phyloP scores from a whole-genome alignment of 2,329 filamentous ascomycete species.

The Chaetomiaceae sp. region DNA sequence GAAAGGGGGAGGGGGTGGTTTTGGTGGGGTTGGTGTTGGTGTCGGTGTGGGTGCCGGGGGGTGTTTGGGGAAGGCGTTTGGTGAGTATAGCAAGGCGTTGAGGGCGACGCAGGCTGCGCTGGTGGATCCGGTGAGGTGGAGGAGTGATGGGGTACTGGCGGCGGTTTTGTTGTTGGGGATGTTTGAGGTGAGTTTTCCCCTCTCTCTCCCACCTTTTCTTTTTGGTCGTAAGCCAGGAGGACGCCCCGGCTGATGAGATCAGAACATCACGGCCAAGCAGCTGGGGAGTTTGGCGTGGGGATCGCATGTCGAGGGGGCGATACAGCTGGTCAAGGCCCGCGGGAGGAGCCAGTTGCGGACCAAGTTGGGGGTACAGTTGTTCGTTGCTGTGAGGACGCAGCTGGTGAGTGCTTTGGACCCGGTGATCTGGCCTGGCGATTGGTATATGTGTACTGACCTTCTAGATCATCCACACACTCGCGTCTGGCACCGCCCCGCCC shows the following conservation, averaged over 20 bases:
- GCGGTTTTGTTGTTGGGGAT: slow-evolving; percentile 56
- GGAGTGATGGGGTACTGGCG: slow-evolving; percentile 53
- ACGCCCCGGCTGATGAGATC: not conserved
- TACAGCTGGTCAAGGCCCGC: slow-evolving; percentile 54
- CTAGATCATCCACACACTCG: slow-evolving; percentile 57
- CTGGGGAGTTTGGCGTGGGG: slow-evolving; percentile 55
- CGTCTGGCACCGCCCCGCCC: slow-evolving; percentile 45
- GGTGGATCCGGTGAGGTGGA: slow-evolving; percentile 43
- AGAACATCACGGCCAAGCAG: slow-evolving; percentile 51
- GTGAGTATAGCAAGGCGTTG: slow-evolving; percentile 52
- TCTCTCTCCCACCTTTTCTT: not conserved
- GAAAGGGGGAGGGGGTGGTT: not conserved
- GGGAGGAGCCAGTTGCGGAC: slow-evolving; percentile 52
- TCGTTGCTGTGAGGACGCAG: slow-evolving; percentile 55
- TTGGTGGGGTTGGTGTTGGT: slow-evolving; percentile 26
- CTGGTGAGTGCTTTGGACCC: slow-evolving; percentile 44
- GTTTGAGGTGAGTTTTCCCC: slow-evolving; percentile 44
- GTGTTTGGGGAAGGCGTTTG: slow-evolving; percentile 38
- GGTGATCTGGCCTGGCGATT: not conserved
- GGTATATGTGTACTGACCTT: slow-evolving; percentile 29
- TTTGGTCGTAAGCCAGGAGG: not conserved
- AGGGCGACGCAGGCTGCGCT: slow-evolving; percentile 49
- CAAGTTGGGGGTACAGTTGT: slow-evolving; percentile 49
- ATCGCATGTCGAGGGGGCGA: slow-evolving; percentile 60
- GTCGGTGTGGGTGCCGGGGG: slow-evolving; percentile 27